Base-by-base conservation (phyloP, 352 stramenopile genomes). In the Globisporangium nodosum region DNA sequence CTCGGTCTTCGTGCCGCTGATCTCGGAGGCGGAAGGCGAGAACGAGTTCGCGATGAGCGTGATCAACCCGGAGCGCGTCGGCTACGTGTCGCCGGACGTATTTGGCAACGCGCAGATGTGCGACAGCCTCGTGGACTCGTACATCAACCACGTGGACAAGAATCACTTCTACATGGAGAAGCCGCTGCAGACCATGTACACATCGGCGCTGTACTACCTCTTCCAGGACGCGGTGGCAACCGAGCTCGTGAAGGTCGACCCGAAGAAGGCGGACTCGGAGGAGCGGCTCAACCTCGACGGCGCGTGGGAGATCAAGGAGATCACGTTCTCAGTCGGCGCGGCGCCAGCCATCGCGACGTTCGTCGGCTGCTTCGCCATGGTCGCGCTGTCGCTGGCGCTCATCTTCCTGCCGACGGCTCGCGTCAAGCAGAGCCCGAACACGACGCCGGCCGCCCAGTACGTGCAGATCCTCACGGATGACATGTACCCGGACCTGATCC, bases 401-500 rank as follows among this genome's bases (percentile, higher is more conserved):
- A 72, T 89, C 57, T 66, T 71, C 35, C 45, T 81, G 15, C 79
- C 79, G 1, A 85, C 75, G 15, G 49, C 69, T 3, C 74, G 79
- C 21, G 76, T 87, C 18, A 80, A 81, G 45, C 55, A 86, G 39
- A 76, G 65, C 3, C 76, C 79, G 16, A 75, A 87, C 58, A 87
- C 76, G 45, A 89, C 79, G 4, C 73, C 76, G 9, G 79, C 74
- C 0, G 74, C 76, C 7, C 74, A 87, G 54, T 89, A 87, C 45
- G 74, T 89, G 27, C 72, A 87, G 59, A 85, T 89, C 48, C 66
- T 87, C 45, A 89, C 79, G 7, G 79, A 89, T 56, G 76, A 89
- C 54, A 56, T 83, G 59, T 89, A 89, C 43, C 79, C 79, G 0
- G 72, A 87, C 39, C 45, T 86, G 33, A 77, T 89, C 27, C 73